phyloP scores from a whole-genome alignment of 805 yeast genomes.

The Candida coquimbonensis region DNA sequence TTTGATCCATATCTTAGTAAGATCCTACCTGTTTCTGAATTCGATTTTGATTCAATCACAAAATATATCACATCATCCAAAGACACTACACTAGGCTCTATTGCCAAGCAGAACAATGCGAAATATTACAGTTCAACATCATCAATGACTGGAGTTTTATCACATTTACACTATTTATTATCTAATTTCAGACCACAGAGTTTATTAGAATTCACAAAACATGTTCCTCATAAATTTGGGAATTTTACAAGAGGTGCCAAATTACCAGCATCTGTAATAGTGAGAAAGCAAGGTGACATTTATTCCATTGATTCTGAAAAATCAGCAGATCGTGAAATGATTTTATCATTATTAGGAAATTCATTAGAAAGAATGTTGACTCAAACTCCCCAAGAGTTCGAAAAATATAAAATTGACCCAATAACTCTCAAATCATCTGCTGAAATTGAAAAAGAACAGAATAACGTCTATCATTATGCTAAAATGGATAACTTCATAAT shows the following conservation, averaged over 20 bases:
- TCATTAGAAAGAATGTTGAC: constrained; percentile 73
- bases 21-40: constrained; percentile 57
- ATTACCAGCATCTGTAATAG: constrained; percentile 50
- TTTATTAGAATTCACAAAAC: constrained; percentile 36
- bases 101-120: constrained; percentile 32
- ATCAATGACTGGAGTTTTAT: constrained; percentile 70
- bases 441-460: constrained; percentile 14
- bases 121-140: constrained; percentile 75
- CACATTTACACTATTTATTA: constrained; percentile 68
- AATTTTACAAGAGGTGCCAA: constrained; percentile 38
- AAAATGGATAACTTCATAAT: constrained; percentile 59
- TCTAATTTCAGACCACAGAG: constrained; percentile 54
- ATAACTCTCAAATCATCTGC: too few relatives aligned
- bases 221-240: constrained; percentile 31
- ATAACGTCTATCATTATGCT: constrained; percentile 64
- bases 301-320: constrained; percentile 70
- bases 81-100: constrained; percentile 44
- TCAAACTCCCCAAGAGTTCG: constrained; percentile 45
- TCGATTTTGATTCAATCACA: constrained; percentile 52
- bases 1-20: constrained; percentile 53
- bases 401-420: constrained; percentile 20
- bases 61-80: constrained; percentile 60
- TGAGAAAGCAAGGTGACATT: constrained; percentile 38
- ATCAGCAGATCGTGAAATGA: constrained; percentile 56
- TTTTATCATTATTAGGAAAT: constrained; percentile 71